These are phyloP conservation scores for Calamus simplicifolius DNA, from an alignment of 176 grass and related monocot genomes.

Conservation along the genomic window DNA sequence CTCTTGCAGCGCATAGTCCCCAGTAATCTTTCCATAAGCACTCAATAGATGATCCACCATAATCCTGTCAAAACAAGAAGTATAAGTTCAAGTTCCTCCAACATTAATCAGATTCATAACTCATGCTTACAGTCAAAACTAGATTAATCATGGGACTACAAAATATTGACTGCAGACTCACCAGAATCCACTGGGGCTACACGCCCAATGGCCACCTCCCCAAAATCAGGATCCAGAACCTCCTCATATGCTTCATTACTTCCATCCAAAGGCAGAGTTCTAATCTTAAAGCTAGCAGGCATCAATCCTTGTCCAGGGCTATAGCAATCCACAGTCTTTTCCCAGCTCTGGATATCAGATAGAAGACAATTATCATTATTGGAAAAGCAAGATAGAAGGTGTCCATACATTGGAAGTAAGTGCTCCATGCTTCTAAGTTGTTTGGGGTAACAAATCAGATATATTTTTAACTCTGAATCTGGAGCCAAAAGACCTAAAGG, in stretches of 20 bases:
- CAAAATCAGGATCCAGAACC: constrained; percentile 76
- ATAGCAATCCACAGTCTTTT: constrained; percentile 85
- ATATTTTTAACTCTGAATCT: no score
- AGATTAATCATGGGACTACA: no score
- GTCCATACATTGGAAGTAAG: no score
- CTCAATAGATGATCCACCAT: constrained; percentile 85
- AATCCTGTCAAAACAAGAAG: constrained; percentile 34
- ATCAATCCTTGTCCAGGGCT: constrained; percentile 83
- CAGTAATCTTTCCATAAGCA: constrained; percentile 80
- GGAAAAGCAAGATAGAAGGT: no score
- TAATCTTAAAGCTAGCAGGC: constrained; percentile 79
- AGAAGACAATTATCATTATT: constrained; percentile 4
- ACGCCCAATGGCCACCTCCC: constrained; percentile 71
- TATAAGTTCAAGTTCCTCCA: no score
- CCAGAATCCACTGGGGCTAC: constrained; percentile 87
- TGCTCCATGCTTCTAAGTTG: no score
- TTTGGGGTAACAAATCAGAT: no score
- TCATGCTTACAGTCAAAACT: no score
- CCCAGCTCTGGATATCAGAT: constrained; percentile 69
- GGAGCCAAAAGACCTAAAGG: no score
- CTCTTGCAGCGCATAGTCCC: constrained; percentile 52
- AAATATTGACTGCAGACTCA: constrained; percentile 8
- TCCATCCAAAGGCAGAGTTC: constrained; percentile 52
- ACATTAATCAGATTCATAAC: no score
- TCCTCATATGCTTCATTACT: constrained; percentile 68